These are phyloP conservation scores for Candida coleopterorum DNA, from an alignment of 805 yeast genomes.

Conservation along the genomic window DNA sequence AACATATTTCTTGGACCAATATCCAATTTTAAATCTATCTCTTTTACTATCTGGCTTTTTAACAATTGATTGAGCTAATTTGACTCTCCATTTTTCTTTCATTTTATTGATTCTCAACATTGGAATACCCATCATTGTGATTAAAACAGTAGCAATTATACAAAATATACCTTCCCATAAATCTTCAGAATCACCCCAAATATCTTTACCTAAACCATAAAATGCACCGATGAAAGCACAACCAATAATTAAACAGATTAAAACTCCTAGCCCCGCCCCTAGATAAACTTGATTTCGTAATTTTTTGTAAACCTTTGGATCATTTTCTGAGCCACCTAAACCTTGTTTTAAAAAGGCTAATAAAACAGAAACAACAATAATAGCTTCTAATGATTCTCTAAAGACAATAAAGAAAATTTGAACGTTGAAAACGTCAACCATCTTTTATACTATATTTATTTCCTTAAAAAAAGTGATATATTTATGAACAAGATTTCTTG, in stretches of 20 bases:
- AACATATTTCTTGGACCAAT: conserved; percentile 56
- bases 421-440: conserved; percentile 57
- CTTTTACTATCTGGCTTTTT: conserved; percentile 46
- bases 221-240: conserved; percentile 93
- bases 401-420: conserved; percentile 81
- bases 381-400: conserved; percentile 88
- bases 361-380: conserved; percentile 79
- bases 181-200: conserved; percentile 84
- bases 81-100: conserved; percentile 93
- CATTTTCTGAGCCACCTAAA: conserved; percentile 49
- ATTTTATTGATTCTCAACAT: conserved; percentile 90
- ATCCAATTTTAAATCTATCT: conserved; percentile 37
- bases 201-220: conserved; percentile 70
- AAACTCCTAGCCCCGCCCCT: conserved; percentile 66
- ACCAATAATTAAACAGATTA: conserved; percentile 76
- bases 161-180: conserved; percentile 94
- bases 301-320: conserved; percentile 48
- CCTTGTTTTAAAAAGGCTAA: conserved; percentile 87
- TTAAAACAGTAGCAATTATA: conserved; percentile 79
- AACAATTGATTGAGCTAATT: conserved; percentile 76
- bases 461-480: not conserved
- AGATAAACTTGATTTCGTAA: conserved; percentile 74
- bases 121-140: conserved; percentile 88
- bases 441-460: conserved; percentile 11
- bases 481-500: not conserved